Base-by-base conservation (phyloP, 371 early-diverging fungal species). In the Batkoa obscura region DNA sequence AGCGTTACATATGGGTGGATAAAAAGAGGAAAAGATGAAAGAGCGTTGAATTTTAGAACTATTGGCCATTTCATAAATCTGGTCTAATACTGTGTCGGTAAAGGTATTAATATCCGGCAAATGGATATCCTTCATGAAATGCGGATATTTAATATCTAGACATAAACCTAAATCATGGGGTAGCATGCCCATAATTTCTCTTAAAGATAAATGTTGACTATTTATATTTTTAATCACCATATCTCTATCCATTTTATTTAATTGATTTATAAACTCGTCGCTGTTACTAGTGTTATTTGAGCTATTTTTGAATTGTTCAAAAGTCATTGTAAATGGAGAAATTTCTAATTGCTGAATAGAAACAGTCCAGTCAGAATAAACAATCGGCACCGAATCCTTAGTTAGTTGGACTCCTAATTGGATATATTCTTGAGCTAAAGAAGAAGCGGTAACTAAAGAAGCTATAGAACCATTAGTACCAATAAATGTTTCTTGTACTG, bases 391-490 rank as follows among this genome's bases (percentile, higher is more conserved):
- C 10, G 74, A 65, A 61, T 98, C 96, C 48, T 77, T 72, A 6
- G 97, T 93, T 8, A 95, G 66, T 58, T 97, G 96, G 17, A 94
- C 83, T 4, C 80, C 79, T 0, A 94, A 75, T 56, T 86, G 84
- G 2, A 95, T 65, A 60, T 86, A 81, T 58, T 83, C 82, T 10
- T 81, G 79, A 0, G 84, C 76, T 15, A 85, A 65, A 0, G 85
- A 83, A 2, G 83, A 81, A 0, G 81, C 81, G 0, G 84, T 80
- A 35, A 92, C 80, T 48, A 94, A 82, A 3, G 94, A 88, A 5
- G 80, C 81, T 3, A 81, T 62, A 2, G 59, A 58, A n/a, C 56
- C 50, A 50, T 61, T 62, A 56, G 50, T 34, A 60, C 38, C 23
- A n/a, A 69, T 55, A 35, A 68, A 70, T 43, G 69, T 65, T 8